These are phyloP conservation scores for Cicer arietinum DNA, from an alignment of 306 rosid genomes.

Conservation along the genomic window DNA sequence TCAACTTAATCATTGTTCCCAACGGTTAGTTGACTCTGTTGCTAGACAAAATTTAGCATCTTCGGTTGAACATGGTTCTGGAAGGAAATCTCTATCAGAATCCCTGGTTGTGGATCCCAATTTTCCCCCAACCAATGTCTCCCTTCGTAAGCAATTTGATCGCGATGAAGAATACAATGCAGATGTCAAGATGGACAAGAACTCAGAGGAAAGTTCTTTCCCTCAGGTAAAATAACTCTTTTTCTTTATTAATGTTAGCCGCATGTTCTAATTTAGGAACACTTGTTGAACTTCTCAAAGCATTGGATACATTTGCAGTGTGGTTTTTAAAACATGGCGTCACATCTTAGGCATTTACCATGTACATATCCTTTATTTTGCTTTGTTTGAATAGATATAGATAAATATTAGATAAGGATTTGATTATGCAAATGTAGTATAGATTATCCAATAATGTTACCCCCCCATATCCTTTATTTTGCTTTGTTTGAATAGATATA, in stretches of 20 bases:
- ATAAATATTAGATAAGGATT: background rate
- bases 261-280: background rate
- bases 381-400: background rate
- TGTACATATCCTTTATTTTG: background rate
- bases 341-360: conserved; percentile 8
- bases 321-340: conserved; percentile 28
- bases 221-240: conserved; percentile 55
- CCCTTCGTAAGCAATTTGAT: conserved; percentile 80
- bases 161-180: conserved; percentile 67
- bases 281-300: conserved; percentile 14
- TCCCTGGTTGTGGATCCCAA: conserved; percentile 62
- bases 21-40: conserved; percentile 65
- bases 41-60: conserved; percentile 81
- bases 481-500: background rate
- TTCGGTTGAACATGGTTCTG: conserved; percentile 84
- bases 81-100: conserved; percentile 87
- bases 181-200: conserved; percentile 61
- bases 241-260: conserved; percentile 16
- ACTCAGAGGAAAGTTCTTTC: conserved; percentile 61
- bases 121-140: conserved; percentile 60
- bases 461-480: background rate
- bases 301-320: background rate
- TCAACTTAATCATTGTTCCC: conserved; percentile 69
- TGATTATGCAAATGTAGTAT: background rate
- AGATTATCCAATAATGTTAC: background rate